Conservation (phyloP, 2,329 filamentous ascomycete genomes). For the Cladophialophora exuberans region DNA sequence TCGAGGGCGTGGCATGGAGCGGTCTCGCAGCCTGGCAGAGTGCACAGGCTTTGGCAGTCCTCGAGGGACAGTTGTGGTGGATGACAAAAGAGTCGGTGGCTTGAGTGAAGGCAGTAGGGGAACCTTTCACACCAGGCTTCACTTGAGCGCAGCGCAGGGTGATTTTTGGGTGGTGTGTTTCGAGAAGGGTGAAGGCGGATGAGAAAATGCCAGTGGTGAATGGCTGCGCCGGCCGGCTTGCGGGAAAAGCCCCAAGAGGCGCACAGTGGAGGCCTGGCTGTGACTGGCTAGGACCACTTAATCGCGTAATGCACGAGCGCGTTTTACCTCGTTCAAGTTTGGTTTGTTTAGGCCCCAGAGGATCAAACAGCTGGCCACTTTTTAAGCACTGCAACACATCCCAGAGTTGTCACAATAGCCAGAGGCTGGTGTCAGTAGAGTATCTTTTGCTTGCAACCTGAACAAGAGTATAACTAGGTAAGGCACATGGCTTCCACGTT, state of each 20-base stretch:
- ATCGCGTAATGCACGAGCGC: slow-evolving; percentile 16
- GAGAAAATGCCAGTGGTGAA: slow-evolving; percentile 8
- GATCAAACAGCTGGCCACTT: slow-evolving; percentile 2
- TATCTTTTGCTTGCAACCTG: too few species aligned
- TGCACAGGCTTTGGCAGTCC: not conserved
- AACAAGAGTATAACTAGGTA: too few species aligned
- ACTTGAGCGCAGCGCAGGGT: not conserved
- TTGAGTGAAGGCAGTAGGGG: slow-evolving; percentile 5
- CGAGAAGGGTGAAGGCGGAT: slow-evolving; percentile 7
- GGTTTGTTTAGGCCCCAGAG: not conserved
- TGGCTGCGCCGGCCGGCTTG: not conserved
- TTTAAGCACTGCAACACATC: too few species aligned
- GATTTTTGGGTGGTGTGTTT: slow-evolving; percentile 11
- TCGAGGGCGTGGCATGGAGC: slow-evolving; percentile 11
- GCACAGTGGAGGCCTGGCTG: slow-evolving; percentile 1
- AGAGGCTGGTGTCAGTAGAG: too few species aligned
- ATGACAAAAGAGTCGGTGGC: not conserved
- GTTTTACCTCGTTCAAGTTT: slow-evolving; percentile 11
- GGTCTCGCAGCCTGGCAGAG: slow-evolving; percentile 10
- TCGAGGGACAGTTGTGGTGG: not conserved
- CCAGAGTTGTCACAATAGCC: too few species aligned
- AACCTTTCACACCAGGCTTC: not conserved
- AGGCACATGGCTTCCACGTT: slow-evolving; percentile 15
- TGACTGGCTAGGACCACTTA: slow-evolving; percentile 12
- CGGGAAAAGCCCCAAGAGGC: slow-evolving; percentile 1